These are phyloP conservation scores for Coemansia brasiliensis DNA, from an alignment of 192 early-diverging fungal species.

Conservation along the genomic window DNA sequence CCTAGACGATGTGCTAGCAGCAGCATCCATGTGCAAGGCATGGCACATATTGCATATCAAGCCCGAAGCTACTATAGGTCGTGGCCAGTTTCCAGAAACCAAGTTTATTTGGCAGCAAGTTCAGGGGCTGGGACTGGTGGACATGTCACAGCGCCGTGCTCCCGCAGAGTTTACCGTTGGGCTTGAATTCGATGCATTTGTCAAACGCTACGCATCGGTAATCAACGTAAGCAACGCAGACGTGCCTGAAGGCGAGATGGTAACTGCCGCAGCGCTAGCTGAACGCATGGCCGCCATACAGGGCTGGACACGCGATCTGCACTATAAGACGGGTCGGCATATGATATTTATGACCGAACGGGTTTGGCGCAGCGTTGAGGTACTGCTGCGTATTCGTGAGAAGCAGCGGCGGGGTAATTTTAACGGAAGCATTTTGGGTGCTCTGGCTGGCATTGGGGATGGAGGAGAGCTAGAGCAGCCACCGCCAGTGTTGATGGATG, in stretches of 20 bases:
- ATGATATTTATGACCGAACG: slow-evolving; percentile 65
- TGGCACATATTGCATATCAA: slow-evolving; percentile 85
- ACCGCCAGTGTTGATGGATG: slow-evolving; percentile 16
- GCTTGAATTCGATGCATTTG: slow-evolving; percentile 71
- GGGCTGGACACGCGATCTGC: slow-evolving; percentile 52
- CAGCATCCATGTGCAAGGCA: slow-evolving; percentile 71
- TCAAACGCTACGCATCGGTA: slow-evolving; percentile 67
- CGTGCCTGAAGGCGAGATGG: not conserved
- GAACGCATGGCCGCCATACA: slow-evolving; percentile 39
- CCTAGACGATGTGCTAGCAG: slow-evolving; percentile 75
- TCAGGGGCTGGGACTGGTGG: slow-evolving; percentile 64
- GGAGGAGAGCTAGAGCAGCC: slow-evolving; percentile 38
- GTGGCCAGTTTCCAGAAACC: slow-evolving; percentile 51
- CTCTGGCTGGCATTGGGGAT: slow-evolving; percentile 24
- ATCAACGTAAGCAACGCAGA: slow-evolving; percentile 16
- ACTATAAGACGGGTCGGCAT: slow-evolving; percentile 57
- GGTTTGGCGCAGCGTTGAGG: slow-evolving; percentile 68
- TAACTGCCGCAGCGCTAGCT: slow-evolving; percentile 17
- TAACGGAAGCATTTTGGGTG: slow-evolving; percentile 33
- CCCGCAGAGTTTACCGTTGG: slow-evolving; percentile 69
- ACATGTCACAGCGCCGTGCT: slow-evolving; percentile 67
- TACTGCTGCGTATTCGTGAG: slow-evolving; percentile 59
- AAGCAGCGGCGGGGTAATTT: slow-evolving; percentile 47
- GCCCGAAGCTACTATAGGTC: slow-evolving; percentile 58
- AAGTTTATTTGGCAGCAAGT: slow-evolving; percentile 71